These are phyloP conservation scores for Sporothrix mexicana DNA, from an alignment of 2,329 filamentous ascomycete genomes.

Conservation along the genomic window DNA sequence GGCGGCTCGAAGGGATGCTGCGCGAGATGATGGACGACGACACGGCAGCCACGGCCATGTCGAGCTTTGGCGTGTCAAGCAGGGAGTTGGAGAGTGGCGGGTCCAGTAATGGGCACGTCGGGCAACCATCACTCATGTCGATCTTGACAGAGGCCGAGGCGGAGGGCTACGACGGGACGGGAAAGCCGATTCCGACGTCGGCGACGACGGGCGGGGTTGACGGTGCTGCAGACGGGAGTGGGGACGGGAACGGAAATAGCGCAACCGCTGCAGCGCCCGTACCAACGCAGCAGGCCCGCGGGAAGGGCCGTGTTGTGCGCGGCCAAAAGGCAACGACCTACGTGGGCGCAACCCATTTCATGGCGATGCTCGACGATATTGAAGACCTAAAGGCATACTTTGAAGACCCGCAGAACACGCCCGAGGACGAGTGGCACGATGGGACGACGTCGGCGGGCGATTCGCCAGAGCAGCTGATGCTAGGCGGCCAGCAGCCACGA, in stretches of 20 bases:
- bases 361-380: constrained; percentile 67
- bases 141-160: constrained; percentile 25
- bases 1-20: constrained; percentile 64
- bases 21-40: constrained; percentile 57
- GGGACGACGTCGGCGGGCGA: constrained; percentile 39
- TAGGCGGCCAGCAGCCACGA: constrained; percentile 44
- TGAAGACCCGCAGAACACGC: constrained; percentile 52
- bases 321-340: constrained; percentile 55
- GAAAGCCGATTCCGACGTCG: constrained; percentile 28
- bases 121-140: not conserved
- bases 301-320: constrained; percentile 52
- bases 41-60: constrained; percentile 33
- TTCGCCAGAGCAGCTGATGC: constrained; percentile 52
- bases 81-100: constrained; percentile 3
- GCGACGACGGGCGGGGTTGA: not conserved
- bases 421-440: constrained; percentile 45
- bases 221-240: not conserved
- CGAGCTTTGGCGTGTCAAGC: constrained; percentile 33
- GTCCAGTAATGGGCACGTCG: not conserved
- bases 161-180: constrained; percentile 38
- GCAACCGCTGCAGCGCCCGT: not conserved
- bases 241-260: not conserved
- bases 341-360: constrained; percentile 64
- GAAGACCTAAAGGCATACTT: constrained; percentile 65
- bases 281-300: not conserved